Percentiles rank a stretch among this genome's conserved stretches.
phyloP scores from a whole-genome alignment of 1,284 basidiomycete genomes.

The Flammula alnicola region DNA sequence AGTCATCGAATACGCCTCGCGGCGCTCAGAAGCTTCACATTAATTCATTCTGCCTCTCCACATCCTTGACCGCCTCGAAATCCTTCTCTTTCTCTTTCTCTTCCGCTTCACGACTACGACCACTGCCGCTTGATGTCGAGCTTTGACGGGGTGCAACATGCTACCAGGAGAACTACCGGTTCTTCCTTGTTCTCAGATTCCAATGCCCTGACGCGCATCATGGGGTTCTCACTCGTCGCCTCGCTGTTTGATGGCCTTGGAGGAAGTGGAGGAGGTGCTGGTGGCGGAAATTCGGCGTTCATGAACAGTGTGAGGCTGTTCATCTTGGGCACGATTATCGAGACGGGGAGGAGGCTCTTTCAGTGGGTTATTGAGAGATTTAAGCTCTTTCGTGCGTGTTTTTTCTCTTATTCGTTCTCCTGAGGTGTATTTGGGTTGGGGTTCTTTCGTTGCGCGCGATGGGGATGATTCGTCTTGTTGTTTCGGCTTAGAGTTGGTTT shows the following conservation, averaged over 20 bases:
- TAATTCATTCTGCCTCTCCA: too few species aligned
- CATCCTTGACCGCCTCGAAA: too few species aligned
- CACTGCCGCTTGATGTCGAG: too few species aligned
- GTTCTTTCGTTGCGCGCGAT: too few species aligned
- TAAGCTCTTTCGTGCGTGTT: conserved; percentile 16
- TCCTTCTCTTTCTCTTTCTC: too few species aligned
- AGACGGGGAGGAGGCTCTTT: conserved; percentile 47
- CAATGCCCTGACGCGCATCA: conserved; percentile 28
- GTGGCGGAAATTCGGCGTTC: conserved; percentile 12
- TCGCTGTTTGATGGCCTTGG: conserved; percentile 31
- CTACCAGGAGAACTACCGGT: neutral
- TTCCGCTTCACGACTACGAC: too few species aligned
- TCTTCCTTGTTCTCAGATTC: conserved; percentile 6
- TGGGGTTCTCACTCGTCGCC: conserved; percentile 40
- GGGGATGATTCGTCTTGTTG: neutral
- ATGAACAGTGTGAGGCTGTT: conserved; percentile 40
- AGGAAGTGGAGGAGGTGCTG: conserved; percentile 19
- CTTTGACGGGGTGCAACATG: neutral
- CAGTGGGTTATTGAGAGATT: conserved; percentile 47
- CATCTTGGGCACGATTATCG: conserved; percentile 48
- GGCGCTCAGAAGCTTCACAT: too few species aligned
- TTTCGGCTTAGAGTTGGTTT: neutral
- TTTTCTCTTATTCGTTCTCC: too few species aligned
- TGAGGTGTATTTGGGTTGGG: too few species aligned
- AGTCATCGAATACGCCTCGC: too few species aligned